Evolutionary conservation across 2,329 filamentous ascomycete genomes (phyloP).

Genomic region (Neopestalotiopsis rosae): DNA sequence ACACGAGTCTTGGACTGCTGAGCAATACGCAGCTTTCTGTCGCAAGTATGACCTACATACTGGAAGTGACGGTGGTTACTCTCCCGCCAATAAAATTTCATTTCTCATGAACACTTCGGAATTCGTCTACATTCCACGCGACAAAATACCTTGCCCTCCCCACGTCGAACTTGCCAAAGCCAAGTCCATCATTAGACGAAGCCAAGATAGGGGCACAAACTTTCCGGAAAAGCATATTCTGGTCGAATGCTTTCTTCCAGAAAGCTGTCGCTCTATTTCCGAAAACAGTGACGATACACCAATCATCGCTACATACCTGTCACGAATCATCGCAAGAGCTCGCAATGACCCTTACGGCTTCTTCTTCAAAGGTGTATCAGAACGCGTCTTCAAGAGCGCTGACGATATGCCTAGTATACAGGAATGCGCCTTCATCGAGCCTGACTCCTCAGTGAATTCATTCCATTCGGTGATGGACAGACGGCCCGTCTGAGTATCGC

Average conservation of each 20-base stretch:
- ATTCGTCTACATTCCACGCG: neutral
- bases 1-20: neutral
- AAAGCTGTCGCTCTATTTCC: neutral
- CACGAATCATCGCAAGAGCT: neutral
- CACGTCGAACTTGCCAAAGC: too few species aligned
- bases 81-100: neutral
- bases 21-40: neutral
- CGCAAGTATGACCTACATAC: neutral
- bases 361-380: neutral
- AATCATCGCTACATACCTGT: neutral
- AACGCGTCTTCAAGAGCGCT: neutral
- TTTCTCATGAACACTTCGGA: neutral
- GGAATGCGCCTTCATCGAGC: constrained; percentile 3
- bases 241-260: neutral
- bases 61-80: neutral
- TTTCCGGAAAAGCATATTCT: neutral
- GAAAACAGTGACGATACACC: neutral
- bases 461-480: neutral
- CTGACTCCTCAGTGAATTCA: neutral
- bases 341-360: neutral
- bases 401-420: neutral
- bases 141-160: too few species aligned
- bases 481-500: neutral
- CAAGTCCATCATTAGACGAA: too few species aligned
- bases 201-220: neutral